Evolutionary conservation across 1,139 yeast genomes (phyloP).

Genomic region (Taphrina populina): DNA sequence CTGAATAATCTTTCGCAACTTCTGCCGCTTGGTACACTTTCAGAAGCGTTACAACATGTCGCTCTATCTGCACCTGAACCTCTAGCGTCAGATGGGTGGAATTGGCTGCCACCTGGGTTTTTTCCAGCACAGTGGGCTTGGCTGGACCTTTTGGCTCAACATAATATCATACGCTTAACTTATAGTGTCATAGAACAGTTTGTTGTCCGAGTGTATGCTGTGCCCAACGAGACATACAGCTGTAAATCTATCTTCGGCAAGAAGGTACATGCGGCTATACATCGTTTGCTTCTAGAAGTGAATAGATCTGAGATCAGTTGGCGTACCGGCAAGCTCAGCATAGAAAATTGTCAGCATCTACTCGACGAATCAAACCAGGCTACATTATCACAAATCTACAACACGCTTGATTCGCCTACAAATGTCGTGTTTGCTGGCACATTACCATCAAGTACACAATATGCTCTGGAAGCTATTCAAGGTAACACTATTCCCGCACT

Average conservation of each 20-base stretch:
- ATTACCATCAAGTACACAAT: not conserved
- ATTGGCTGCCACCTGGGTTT: slow-evolving; percentile 22
- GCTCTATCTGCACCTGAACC: slow-evolving; percentile 15
- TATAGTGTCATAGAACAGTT: not conserved
- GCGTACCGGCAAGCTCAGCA: not conserved
- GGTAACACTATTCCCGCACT: slow-evolving; percentile 48
- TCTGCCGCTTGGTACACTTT: slow-evolving; percentile 5
- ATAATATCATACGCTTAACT: slow-evolving; percentile 6
- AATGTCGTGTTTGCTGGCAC: too few species aligned
- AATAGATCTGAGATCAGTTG: not conserved
- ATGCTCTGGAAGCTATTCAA: slow-evolving; percentile 4
- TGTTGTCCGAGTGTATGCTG: slow-evolving; percentile 18
- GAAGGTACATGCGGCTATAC: slow-evolving; percentile 1
- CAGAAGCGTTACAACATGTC: not conserved
- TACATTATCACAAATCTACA: slow-evolving; percentile 15
- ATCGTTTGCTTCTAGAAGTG: not conserved
- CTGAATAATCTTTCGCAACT: slow-evolving; percentile 14
- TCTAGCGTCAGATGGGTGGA: slow-evolving; percentile 22
- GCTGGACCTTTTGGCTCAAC: slow-evolving; percentile 12
- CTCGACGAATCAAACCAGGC: not conserved
- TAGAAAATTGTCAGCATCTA: not conserved
- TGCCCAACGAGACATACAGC: slow-evolving; percentile 11
- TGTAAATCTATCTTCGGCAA: not conserved
- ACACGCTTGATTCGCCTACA: slow-evolving; percentile 11
- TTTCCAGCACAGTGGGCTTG: slow-evolving; percentile 18